A percentile compares a stretch with the other conserved stretches of the same genome.
These are phyloP conservation scores for Aspergillus viridinutans DNA, from an alignment of 2,329 filamentous ascomycete genomes.

Conservation along the genomic window DNA sequence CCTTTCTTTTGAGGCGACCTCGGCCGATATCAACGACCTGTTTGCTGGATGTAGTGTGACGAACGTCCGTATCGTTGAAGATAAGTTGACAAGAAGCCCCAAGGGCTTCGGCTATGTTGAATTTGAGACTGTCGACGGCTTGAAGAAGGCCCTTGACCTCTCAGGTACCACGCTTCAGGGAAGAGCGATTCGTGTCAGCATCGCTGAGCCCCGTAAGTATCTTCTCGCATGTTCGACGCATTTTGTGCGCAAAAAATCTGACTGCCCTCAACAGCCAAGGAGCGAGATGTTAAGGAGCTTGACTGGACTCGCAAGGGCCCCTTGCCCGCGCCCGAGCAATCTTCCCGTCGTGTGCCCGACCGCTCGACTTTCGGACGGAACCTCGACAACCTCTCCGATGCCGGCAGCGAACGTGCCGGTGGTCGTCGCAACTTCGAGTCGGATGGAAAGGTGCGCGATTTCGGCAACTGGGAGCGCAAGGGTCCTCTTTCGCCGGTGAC, in stretches of 20 bases:
- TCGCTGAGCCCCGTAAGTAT: constrained; percentile 86
- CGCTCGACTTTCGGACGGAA: constrained; percentile 53
- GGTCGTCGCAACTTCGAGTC: constrained; percentile 62
- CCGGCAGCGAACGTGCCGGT: constrained; percentile 62
- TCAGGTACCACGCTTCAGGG: constrained; percentile 82
- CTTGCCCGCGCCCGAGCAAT: constrained; percentile 71
- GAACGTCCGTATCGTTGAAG: constrained; percentile 93
- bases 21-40: constrained; percentile 77
- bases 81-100: constrained; percentile 86
- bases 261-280: constrained; percentile 65
- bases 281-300: constrained; percentile 75
- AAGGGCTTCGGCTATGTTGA: constrained; percentile 99
- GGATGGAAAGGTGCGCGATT: constrained; percentile 74
- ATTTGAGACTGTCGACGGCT: constrained; percentile 78
- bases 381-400: constrained; percentile 53
- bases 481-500: constrained; percentile 76
- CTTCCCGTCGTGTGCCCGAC: constrained; percentile 54
- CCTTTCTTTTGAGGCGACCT: constrained; percentile 88
- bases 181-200: constrained; percentile 84
- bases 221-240: not conserved
- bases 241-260: constrained; percentile 18
- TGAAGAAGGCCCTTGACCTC: constrained; percentile 83
- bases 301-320: constrained; percentile 95
- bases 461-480: constrained; percentile 90
- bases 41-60: constrained; percentile 80